phyloP scores from a whole-genome alignment of 2,329 filamentous ascomycete genomes.

The Colletotrichum chlorophyti region DNA sequence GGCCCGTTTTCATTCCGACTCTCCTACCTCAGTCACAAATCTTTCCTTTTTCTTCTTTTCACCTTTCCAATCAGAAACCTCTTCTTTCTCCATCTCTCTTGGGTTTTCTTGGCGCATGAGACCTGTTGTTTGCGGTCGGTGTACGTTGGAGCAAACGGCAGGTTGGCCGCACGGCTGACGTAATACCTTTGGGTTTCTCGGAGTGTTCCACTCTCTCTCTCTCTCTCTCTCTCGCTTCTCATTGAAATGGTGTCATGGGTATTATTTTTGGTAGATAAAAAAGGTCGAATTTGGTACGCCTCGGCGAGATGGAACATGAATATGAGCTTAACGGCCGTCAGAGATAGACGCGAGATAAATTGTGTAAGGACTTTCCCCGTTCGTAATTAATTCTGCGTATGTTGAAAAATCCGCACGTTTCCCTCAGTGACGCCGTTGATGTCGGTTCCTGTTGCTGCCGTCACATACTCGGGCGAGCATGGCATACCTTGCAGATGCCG shows the following conservation, averaged over 20 bases:
- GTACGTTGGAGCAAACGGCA: constrained; percentile 8
- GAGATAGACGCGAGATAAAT: constrained; percentile 17
- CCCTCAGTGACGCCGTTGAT: too few relatives aligned
- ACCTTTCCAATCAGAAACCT: not conserved
- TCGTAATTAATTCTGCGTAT: too few relatives aligned
- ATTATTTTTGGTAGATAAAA: constrained; percentile 23
- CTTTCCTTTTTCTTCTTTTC: not conserved
- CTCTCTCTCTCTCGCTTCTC: not conserved
- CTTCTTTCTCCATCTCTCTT: not conserved
- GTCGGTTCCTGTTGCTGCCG: too few relatives aligned
- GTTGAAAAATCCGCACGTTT: too few relatives aligned
- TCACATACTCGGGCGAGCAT: too few relatives aligned
- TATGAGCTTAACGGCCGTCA: constrained; percentile 8
- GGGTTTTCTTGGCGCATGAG: not conserved
- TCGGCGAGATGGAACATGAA: constrained; percentile 5
- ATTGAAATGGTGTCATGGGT: constrained; percentile 19
- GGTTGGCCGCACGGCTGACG: not conserved
- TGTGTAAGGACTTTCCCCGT: not conserved
- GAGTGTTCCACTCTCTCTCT: not conserved
- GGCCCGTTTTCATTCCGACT: not conserved
- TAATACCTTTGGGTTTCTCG: constrained; percentile 17
- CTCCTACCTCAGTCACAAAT: not conserved
- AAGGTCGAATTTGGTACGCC: constrained; percentile 13
- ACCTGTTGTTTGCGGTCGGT: constrained; percentile 6
- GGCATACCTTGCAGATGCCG: too few relatives aligned